A percentile compares a stretch with the other conserved stretches of the same genome.
phyloP scores from a whole-genome alignment of 352 stramenopile species.

The Plasmopara viticola region DNA sequence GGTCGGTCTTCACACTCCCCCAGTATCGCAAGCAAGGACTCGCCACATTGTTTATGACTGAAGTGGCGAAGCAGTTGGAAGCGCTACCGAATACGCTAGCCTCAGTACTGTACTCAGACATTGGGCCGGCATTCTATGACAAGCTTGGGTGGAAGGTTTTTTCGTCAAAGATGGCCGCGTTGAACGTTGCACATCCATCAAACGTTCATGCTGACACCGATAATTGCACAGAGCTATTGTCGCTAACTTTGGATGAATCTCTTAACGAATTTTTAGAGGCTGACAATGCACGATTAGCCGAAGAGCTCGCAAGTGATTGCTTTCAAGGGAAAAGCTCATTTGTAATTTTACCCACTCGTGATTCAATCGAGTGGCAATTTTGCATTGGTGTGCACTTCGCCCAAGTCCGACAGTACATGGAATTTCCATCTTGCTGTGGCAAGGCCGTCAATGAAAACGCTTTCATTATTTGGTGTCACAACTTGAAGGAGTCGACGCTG shows the following conservation, averaged over 20 bases:
- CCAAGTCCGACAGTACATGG: constrained; percentile 19
- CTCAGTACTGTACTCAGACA: constrained; percentile 63
- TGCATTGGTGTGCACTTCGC: constrained; percentile 51
- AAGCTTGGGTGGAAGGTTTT: constrained; percentile 48
- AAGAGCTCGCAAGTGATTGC: constrained; percentile 22
- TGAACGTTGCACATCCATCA: constrained; percentile 16
- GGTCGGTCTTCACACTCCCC: constrained; percentile 61
- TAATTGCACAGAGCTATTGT: constrained; percentile 3
- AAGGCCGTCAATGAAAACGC: constrained; percentile 31
- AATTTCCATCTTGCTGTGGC: constrained; percentile 36
- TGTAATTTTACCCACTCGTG: constrained; percentile 33
- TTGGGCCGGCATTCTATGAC: constrained; percentile 61
- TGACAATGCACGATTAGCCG: constrained; percentile 33
- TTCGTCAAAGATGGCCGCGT: constrained; percentile 34
- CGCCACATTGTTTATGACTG: constrained; percentile 37
- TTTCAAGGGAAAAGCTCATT: constrained; percentile 37
- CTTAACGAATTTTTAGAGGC: constrained; percentile 34
- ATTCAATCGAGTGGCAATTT: constrained; percentile 68
- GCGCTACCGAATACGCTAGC: constrained; percentile 23
- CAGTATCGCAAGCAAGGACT: constrained; percentile 40
- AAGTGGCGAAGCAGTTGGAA: constrained; percentile 29
- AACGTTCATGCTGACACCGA: constrained; percentile 6
- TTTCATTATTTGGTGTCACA: constrained; percentile 63
- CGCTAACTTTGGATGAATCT: constrained; percentile 28
- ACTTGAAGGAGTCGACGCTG: constrained; percentile 50